Conservation (phyloP, 441 rosid genomes). For the Bruguiera hainesii region DNA sequence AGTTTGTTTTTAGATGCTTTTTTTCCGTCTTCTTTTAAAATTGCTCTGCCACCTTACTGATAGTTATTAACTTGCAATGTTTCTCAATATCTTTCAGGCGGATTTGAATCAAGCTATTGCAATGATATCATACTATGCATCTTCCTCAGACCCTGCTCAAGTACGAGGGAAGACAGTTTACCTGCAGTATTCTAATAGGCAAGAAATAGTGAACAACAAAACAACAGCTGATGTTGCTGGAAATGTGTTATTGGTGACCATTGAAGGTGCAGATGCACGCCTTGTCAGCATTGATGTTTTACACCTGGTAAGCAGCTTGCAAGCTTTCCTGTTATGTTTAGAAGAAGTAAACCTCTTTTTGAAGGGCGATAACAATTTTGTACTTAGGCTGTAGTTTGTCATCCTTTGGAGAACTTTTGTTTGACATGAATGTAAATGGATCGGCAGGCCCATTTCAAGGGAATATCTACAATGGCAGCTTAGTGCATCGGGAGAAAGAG, state of each 20-base stretch:
- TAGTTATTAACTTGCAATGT: neutral
- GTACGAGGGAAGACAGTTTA: constrained; percentile 99
- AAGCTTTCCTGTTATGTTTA: constrained; percentile 23
- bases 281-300: constrained; percentile 97
- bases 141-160: constrained; percentile 98
- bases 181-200: constrained; percentile 96
- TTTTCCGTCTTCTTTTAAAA: neutral
- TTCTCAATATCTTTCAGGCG: constrained; percentile 39
- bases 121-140: constrained; percentile 94
- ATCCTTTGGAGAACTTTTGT: constrained; percentile 56
- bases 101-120: constrained; percentile 98
- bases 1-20: constrained; percentile 27
- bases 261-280: constrained; percentile 95
- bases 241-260: constrained; percentile 88
- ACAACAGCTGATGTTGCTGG: constrained; percentile 98
- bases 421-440: constrained; percentile 98
- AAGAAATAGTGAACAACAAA: constrained; percentile 95
- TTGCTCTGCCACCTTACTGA: neutral
- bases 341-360: constrained; percentile 36
- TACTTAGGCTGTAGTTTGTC: constrained; percentile 70
- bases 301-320: constrained; percentile 73
- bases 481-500: constrained; percentile 98
- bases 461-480: constrained; percentile 98
- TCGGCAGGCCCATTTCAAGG: constrained; percentile 99
- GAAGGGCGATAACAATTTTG: constrained; percentile 38